Evolutionary conservation across 177 flowering plant species (phyloP).

Genomic region (Telopea speciosissima): DNA sequence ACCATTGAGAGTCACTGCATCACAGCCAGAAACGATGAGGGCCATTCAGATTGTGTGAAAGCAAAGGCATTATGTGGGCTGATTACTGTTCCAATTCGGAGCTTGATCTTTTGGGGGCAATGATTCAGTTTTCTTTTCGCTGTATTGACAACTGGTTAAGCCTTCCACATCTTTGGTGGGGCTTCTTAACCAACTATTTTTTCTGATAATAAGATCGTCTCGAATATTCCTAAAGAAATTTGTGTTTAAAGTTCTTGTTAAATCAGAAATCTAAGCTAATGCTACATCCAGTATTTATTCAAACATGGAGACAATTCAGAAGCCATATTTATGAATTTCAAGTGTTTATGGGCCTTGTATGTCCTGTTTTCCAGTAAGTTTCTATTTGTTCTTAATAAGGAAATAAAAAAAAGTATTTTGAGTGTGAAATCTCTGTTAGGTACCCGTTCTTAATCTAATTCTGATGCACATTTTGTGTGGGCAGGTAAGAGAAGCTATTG

Average conservation of each 20-base stretch:
- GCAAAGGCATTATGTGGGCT: too few relatives aligned
- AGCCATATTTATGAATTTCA: not conserved
- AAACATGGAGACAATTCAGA: not conserved
- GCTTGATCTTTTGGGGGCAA: too few relatives aligned
- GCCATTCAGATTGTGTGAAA: too few relatives aligned
- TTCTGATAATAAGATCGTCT: too few relatives aligned
- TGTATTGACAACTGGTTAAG: too few relatives aligned
- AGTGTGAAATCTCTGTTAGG: not conserved
- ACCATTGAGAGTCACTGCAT: too few relatives aligned
- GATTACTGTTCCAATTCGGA: too few relatives aligned
- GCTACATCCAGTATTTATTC: not conserved
- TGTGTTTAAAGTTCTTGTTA: not conserved
- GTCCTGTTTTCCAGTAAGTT: not conserved
- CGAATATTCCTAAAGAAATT: too few relatives aligned
- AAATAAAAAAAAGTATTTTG: not conserved
- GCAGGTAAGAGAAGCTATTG: conserved; percentile 94
- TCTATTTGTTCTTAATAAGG: not conserved
- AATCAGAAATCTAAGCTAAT: not conserved
- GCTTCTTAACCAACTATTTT: too few relatives aligned
- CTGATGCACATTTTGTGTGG: conserved; percentile 13
- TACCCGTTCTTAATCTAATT: not conserved
- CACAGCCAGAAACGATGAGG: too few relatives aligned
- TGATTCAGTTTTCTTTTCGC: too few relatives aligned
- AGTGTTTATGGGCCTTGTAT: not conserved
- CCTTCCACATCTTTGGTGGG: too few relatives aligned